phyloP scores from a whole-genome alignment of 176 grass and related monocot genomes.

The maize (Zea mays) region Zm-B73-REFERENCE-NAM-5.0 NC_050096.1:191776001-191776500 shows the following conservation, averaged over 20 bases:
- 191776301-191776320: background rate
- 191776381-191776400: constrained; percentile 26
- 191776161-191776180: background rate
- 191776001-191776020: too few relatives aligned
- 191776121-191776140: background rate
- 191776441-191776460: constrained; percentile 42
- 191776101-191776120: background rate
- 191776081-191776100: background rate
- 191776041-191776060: background rate
- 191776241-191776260: background rate
- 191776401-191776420: constrained; percentile 53
- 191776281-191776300: background rate
- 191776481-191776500: constrained; percentile 46
- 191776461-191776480: constrained; percentile 52
- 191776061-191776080: background rate
- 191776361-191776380: background rate
- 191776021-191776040: too few relatives aligned
- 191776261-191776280: background rate
- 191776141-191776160: background rate
- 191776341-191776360: background rate
- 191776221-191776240: background rate
- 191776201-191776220: background rate
- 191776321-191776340: background rate
- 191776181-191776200: background rate
- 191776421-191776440: constrained; percentile 65